Percentiles rank a stretch among this genome's conserved stretches.
These are phyloP conservation scores for Peniophora sp. DNA, from an alignment of 1,284 basidiomycete species.

Conservation along the genomic window DNA sequence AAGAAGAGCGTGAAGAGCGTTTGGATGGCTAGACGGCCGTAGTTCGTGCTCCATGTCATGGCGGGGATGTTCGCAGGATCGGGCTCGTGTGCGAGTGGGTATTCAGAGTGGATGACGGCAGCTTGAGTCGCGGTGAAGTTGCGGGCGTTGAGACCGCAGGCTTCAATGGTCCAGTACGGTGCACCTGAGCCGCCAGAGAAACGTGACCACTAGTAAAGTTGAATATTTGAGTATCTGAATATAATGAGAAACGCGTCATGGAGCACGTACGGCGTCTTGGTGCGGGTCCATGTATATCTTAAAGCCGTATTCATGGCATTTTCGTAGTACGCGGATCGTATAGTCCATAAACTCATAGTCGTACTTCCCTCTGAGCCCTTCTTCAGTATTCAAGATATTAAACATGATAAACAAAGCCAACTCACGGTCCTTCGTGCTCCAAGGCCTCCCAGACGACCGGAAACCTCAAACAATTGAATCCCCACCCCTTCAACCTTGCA, in stretches of 20 bases:
- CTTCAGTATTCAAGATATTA: neutral
- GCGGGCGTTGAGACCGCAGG: constrained; percentile 86
- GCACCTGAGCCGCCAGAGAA: constrained; percentile 96
- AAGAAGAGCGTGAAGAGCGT: constrained; percentile 95
- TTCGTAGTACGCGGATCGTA: constrained; percentile 76
- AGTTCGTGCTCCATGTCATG: constrained; percentile 98
- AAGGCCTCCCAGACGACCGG: constrained; percentile 93
- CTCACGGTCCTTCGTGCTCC: constrained; percentile 91
- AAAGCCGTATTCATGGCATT: constrained; percentile 95
- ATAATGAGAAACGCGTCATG: constrained; percentile 4
- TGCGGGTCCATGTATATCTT: constrained; percentile 94
- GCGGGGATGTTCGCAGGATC: constrained; percentile 74
- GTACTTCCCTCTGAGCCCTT: constrained; percentile 65
- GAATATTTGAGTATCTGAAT: neutral
- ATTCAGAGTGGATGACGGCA: constrained; percentile 87
- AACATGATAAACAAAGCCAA: constrained; percentile 16
- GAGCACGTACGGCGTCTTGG: constrained; percentile 80
- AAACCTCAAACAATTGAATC: constrained; percentile 90
- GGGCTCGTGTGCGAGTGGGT: constrained; percentile 54
- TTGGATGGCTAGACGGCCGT: constrained; percentile 81
- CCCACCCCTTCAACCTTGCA: constrained; percentile 82
- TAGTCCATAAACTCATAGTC: constrained; percentile 94
- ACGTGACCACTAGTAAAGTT: constrained; percentile 76
- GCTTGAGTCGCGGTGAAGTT: constrained; percentile 81
- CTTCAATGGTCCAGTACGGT: constrained; percentile 89